Evolutionary conservation across 345 rosid species (phyloP), one percentile per base, ranked within the genome.

Genomic region (Eucalyptus brandiana): DNA sequence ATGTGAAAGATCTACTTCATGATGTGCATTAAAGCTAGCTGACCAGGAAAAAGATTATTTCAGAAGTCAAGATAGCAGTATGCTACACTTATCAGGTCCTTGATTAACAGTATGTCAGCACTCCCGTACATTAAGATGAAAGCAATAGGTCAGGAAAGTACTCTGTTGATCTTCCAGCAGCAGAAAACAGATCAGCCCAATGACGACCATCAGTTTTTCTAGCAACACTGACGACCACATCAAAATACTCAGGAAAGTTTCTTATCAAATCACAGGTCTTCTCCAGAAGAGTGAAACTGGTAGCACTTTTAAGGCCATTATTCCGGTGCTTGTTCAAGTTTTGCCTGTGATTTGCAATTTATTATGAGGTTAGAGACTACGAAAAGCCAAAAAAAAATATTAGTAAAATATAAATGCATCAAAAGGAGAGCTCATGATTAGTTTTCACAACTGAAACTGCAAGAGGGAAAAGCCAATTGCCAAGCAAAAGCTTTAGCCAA

Each of bases 81-180:
- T 21, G 83, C 28, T 76, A 76, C 47, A 19, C 28, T 76, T 37
- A 40, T 76, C 83, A 76, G 45, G 83, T 37, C 47, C 45, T 76
- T 76, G 83, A 76, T 76, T 76, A 37, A 76, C 83, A 37, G 83
- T 76, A 87, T 44, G 32, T 44, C 40, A 87, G 48, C 67, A 32
- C 23, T 67, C 44, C 32, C 28, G 88, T 30, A 87, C 26, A 26
- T 87, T 32, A 54, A 42, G 45, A 58, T 28, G 34, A 86, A 69
- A 34, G 51, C 49, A 32, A 56, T 48, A 87, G 80, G 83, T 50
- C 60, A 87, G 89, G 88, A 80, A 89, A 47, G 83, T 97, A 98
- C 99, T 97, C 97, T 80, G 99, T 96, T 91, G 99, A 98, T 94
- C 98, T 96, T 93, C 99, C 99, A 90, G 99, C 99, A 86, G 99